Evolutionary conservation across 2,329 filamentous ascomycete genomes (phyloP).

Genomic region (Colletotrichum caudatum): DNA sequence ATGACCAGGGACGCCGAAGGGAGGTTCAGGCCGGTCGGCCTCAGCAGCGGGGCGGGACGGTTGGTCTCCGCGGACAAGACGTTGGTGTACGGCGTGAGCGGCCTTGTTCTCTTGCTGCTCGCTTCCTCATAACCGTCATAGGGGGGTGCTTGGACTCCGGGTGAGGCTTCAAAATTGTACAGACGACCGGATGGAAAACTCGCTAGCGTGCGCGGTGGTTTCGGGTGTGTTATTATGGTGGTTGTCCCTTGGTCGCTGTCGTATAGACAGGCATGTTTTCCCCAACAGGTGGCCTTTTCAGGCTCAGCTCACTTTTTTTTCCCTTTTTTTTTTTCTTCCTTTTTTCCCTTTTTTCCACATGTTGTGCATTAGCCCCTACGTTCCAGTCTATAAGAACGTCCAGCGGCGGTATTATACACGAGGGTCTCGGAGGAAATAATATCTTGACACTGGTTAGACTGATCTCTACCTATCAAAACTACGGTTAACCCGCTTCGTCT

Average conservation of each 20-base stretch:
- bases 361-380: background rate
- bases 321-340: background rate
- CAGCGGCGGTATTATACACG: background rate
- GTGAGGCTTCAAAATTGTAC: background rate
- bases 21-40: constrained; percentile 10
- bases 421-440: background rate
- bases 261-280: background rate
- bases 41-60: constrained; percentile 33
- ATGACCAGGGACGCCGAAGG: constrained; percentile 9
- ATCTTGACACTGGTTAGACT: background rate
- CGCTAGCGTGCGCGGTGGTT: background rate
- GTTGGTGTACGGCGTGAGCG: constrained; percentile 9
- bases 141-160: background rate
- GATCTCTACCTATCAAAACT: background rate
- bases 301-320: background rate
- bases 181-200: background rate
- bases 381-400: background rate
- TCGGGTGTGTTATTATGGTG: background rate
- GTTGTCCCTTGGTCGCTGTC: background rate
- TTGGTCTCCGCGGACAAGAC: constrained; percentile 24
- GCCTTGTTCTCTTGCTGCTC: constrained; percentile 26
- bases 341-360: background rate
- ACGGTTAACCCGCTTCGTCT: background rate
- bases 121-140: constrained; percentile 13
- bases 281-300: background rate